A percentile compares a stretch with the other conserved stretches of the same genome.
Evolutionary conservation across 1,284 basidiomycete genomes (phyloP).

Genomic region (Mixia osmundae): DNA sequence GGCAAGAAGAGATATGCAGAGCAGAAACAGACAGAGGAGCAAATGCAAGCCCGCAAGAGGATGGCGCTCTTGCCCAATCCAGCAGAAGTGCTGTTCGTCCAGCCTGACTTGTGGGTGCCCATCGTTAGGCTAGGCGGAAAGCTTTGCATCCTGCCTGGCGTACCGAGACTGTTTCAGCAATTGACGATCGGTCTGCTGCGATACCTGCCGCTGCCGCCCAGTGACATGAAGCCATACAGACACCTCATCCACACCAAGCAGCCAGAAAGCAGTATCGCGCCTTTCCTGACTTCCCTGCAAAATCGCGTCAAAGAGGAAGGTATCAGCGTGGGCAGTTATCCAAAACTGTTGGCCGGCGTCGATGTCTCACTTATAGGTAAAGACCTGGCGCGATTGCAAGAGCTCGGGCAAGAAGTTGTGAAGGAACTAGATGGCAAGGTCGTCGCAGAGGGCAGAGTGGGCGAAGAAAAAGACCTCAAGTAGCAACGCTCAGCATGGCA

Average conservation of each 20-base stretch:
- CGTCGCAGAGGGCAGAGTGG: too few species aligned
- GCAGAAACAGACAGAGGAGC: conserved; percentile 10
- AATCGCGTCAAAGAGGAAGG: conserved; percentile 45
- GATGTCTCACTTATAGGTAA: conserved; percentile 61
- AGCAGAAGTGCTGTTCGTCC: conserved; percentile 16
- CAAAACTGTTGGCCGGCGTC: conserved; percentile 28
- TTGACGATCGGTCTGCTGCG: conserved; percentile 13
- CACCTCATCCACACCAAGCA: conserved; percentile 15
- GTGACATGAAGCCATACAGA: conserved; percentile 13
- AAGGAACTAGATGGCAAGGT: conserved; percentile 28
- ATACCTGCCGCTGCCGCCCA: conserved; percentile 16
- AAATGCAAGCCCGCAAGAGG: conserved; percentile 11
- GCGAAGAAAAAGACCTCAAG: too few species aligned
- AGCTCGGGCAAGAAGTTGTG: conserved; percentile 31
- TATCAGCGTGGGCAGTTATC: conserved; percentile 28
- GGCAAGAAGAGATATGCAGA: conserved; percentile 23
- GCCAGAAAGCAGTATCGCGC: conserved; percentile 69
- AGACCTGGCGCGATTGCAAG: conserved; percentile 30
- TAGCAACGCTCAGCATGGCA: too few species aligned
- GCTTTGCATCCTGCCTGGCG: conserved; percentile 25
- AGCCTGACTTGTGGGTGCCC: conserved; percentile 23
- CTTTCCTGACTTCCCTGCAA: conserved; percentile 58
- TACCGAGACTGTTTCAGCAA: conserved; percentile 19
- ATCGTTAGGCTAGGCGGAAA: conserved; percentile 22
- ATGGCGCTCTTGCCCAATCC: conserved; percentile 18